These are phyloP conservation scores for Plasmodium sp. DNA, from an alignment of 169 alveolate genomes.

Conservation along the genomic window DNA sequence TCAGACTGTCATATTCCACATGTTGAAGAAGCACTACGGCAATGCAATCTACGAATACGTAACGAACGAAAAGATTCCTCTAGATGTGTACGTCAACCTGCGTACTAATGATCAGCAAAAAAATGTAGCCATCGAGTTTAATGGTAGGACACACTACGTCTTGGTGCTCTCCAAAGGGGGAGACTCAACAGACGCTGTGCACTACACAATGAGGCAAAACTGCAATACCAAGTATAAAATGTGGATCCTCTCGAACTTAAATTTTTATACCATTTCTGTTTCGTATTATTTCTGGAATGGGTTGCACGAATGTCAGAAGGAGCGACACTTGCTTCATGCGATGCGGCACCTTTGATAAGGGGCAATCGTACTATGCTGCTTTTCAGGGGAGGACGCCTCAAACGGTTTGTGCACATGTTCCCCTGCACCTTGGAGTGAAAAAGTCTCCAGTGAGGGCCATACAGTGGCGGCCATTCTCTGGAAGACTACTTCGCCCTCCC, in stretches of 20 bases:
- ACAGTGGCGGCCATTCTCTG: not conserved
- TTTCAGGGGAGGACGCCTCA: not conserved
- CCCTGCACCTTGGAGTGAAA: not conserved
- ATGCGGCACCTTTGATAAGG: not conserved
- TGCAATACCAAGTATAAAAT: conserved; percentile 53
- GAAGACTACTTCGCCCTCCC: not conserved
- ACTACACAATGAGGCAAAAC: conserved; percentile 25
- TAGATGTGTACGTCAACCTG: conserved; percentile 26
- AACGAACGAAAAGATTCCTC: conserved; percentile 4
- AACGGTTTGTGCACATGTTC: not conserved
- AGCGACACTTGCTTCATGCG: not conserved
- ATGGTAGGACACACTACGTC: conserved; percentile 66
- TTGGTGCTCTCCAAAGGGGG: not conserved
- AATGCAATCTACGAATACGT: conserved; percentile 21
- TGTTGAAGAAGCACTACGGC: conserved; percentile 18
- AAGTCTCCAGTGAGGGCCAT: not conserved
- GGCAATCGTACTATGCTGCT: not conserved
- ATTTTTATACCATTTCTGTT: conserved; percentile 11
- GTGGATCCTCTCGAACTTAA: conserved; percentile 22
- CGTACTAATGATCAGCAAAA: conserved; percentile 1
- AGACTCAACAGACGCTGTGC: not conserved
- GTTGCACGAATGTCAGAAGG: conserved; percentile 13
- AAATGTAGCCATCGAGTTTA: conserved; percentile 45
- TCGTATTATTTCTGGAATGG: conserved; percentile 54
- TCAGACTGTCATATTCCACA: conserved; percentile 10